Evolutionary conservation across 495 filamentous ascomycete species (phyloP), one percentile per base, ranked within the genome.

Genomic region (Daldinia bambusicola): DNA sequence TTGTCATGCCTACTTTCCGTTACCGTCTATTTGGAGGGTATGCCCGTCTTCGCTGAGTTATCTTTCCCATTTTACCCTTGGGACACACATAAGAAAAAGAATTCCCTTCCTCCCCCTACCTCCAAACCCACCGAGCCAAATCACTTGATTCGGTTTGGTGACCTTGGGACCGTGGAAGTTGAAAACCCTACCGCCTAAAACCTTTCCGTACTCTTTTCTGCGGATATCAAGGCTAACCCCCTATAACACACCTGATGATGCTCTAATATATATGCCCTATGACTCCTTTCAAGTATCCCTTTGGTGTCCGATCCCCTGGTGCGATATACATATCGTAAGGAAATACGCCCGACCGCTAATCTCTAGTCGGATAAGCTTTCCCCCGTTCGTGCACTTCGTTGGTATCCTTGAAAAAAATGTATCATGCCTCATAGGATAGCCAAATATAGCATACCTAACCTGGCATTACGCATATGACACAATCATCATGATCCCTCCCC

Each of bases 241-340:
- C 26, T 26, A n/a, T 26, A 26, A 51, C 65, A 53, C 70, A 65
- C 64, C 61, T 61, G 57, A 48, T 30, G 67, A 73, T 73, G 70
- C 70, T 72, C 64, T 73, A 70, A 56, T 65, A 69, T 69, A 73
- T 73, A 73, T 73, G 66, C 66, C 65, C 36, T 56, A 69, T 16
- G 56, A 69, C 70, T 69, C 70, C 66, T 66, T 41, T 73, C 43
- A 48, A 48, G 43, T 48, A 10, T 36, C 51, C 63, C 61, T 52
- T 56, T 61, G 61, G 61, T 68, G 20, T 45, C 52, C 20, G 22
- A 18, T 37, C 60, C 50, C 36, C 34, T 52, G 34, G 34, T 55
- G 53, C 63, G 65, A 55, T 66, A 53, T 62, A 66, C 60, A 68
- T 43, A 73, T 57, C 41, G 40, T 60, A 66, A 69, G 41, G 61